Conservation (phyloP, 192 early-diverging fungal genomes). For the Mortierella claussenii region DNA sequence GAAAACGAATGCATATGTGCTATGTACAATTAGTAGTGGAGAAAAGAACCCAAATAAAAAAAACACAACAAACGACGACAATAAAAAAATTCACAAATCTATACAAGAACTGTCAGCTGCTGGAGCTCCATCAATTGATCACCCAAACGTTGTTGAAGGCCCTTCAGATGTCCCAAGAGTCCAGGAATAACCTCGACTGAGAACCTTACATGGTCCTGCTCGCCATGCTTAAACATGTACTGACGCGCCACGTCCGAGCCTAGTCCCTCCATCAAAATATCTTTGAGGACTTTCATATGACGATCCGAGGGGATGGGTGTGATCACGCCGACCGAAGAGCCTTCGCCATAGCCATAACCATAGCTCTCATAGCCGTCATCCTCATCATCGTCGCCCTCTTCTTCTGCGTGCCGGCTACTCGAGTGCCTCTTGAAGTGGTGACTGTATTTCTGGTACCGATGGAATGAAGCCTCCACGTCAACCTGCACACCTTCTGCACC, state of each 20-base stretch:
- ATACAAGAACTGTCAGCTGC: constrained; percentile 29
- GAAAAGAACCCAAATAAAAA: background rate
- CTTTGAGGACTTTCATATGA: constrained; percentile 53
- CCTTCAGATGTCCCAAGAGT: constrained; percentile 49
- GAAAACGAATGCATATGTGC: background rate
- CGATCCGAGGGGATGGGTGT: constrained; percentile 54
- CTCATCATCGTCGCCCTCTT: constrained; percentile 17
- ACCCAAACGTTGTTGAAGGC: constrained; percentile 34
- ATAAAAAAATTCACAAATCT: constrained; percentile 7
- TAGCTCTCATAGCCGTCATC: constrained; percentile 43
- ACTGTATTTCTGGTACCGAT: constrained; percentile 34
- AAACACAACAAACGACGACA: background rate
- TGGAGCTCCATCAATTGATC: constrained; percentile 50
- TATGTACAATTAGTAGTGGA: constrained; percentile 19
- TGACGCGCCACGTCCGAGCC: constrained; percentile 43
- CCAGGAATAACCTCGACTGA: constrained; percentile 55
- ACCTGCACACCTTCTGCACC: background rate
- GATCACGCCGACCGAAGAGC: constrained; percentile 35
- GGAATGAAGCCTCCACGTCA: constrained; percentile 36
- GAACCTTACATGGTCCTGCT: constrained; percentile 52
- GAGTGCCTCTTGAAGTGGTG: constrained; percentile 11
- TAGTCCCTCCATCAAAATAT: constrained; percentile 48
- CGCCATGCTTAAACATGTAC: constrained; percentile 47
- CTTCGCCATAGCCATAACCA: constrained; percentile 21
- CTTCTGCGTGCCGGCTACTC: constrained; percentile 2